Conservation (phyloP, 2,329 filamentous ascomycete genomes). For the Fusarium equiseti region DNA sequence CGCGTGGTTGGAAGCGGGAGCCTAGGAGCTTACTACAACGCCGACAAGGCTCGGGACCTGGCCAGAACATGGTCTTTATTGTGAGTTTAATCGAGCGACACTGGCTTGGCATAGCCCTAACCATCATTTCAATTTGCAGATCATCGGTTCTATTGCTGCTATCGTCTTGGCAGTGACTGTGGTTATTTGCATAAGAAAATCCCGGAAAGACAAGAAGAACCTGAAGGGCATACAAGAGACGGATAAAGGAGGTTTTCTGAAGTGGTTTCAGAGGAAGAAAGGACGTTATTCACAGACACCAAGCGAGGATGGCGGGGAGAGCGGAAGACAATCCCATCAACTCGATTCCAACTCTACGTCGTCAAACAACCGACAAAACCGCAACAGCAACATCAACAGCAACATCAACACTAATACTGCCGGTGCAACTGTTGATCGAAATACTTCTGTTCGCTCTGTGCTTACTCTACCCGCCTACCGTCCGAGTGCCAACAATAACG, state of each 20-base stretch:
- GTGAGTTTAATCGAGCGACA: conserved; percentile 34
- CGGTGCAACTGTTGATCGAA: conserved; percentile 73
- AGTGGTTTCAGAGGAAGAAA: conserved; percentile 20
- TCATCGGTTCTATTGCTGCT: conserved; percentile 36
- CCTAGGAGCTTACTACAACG: conserved; percentile 17
- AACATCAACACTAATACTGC: conserved; percentile 39
- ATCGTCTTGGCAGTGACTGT: conserved; percentile 25
- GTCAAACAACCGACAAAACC: conserved; percentile 28
- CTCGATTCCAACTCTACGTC: conserved; percentile 42
- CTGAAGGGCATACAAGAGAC: conserved; percentile 26
- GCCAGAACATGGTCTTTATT: conserved; percentile 40
- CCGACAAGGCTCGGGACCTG: conserved; percentile 17
- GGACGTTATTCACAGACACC: conserved; percentile 51
- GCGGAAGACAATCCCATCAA: conserved; percentile 43
- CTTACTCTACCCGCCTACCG: conserved; percentile 94
- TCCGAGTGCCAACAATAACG: conserved; percentile 76
- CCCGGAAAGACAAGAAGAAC: conserved; percentile 28
- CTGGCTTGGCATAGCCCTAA: conserved; percentile 6
- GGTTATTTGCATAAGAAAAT: conserved; percentile 29
- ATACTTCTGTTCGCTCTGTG: conserved; percentile 90
- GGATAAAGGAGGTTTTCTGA: conserved; percentile 42
- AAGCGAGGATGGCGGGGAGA: conserved; percentile 47
- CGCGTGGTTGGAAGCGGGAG: conserved; percentile 38
- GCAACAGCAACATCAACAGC: conserved; percentile 27
- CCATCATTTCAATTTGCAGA: conserved; percentile 18